Conservation (phyloP, 148 eudicot species). For the Suaeda aralocaspica region DNA sequence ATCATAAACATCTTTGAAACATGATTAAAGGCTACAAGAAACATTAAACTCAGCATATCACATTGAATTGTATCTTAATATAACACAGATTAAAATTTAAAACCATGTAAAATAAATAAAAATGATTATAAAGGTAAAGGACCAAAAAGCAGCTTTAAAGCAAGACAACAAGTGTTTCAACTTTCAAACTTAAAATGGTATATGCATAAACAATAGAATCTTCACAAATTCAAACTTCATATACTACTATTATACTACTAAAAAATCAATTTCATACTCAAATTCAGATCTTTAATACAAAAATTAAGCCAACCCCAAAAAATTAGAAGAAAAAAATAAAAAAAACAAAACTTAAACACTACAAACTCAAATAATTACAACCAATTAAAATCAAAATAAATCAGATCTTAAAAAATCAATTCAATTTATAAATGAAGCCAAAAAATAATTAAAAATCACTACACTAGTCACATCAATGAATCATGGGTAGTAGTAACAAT, state of each 20-base stretch:
- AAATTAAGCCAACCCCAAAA: background rate
- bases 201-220: background rate
- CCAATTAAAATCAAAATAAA: background rate
- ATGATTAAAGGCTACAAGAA: background rate
- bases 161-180: background rate
- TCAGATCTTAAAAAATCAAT: conserved; percentile 17
- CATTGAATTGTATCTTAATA: background rate
- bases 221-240: background rate
- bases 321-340: too few relatives aligned
- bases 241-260: background rate
- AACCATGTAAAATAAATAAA: conserved; percentile 5
- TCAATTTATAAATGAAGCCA: conserved; percentile 1
- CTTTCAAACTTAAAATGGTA: background rate
- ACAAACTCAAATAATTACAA: background rate
- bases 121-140: too few relatives aligned
- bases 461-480: background rate
- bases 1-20: background rate
- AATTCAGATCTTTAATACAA: background rate
- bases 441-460: conserved; percentile 2
- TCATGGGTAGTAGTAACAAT: too few relatives aligned
- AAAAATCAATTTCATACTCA: background rate
- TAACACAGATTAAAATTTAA: conserved; percentile 6
- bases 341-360: background rate
- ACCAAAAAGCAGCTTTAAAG: background rate
- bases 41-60: background rate